Base-by-base conservation (phyloP, 257 asterid genomes). In the Fraxinus quadrangulata region DNA sequence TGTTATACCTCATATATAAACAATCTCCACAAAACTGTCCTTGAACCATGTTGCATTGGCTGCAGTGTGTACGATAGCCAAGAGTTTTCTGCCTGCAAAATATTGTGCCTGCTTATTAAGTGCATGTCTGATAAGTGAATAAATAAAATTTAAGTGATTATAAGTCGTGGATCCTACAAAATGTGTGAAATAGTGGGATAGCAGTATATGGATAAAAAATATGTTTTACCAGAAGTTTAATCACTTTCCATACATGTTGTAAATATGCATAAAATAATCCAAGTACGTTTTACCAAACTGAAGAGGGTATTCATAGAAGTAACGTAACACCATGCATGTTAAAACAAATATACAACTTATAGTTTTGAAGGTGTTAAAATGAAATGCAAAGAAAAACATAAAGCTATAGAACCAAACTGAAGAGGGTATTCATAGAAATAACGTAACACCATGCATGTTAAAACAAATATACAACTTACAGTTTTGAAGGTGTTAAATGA, bases 11-110 rank as follows among this genome's bases (percentile, higher is more conserved):
- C 97, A 93, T 93, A 77, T 83, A 96, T 77, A 96, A 89, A 88
- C 98, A 96, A 84, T 96, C 99, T 73, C 99, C 99, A 83, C 99
- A 96, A 84, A 96, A 96, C 83, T 96, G 98, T 45, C 99, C 99
- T 78, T 92, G 99, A 54, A 90, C 92, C 92, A 90, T 72, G 80
- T 76, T 83, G 87, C 99, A 93, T 70, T 82, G 36, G 88, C 92
- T 54, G 87, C 98, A 96, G 74, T 84, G 89, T 51, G 98, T 96
- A 39, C 94, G 97, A 72, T 83, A 89, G 54, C 99, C 99, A 67
- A 93, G 97, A 12, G 99, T 91, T 85, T 96, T 96, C 86, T 93
- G 98, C 92, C 98, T 96, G 92, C 77, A 81, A 75, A 75, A 82
- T 36, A 79, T 78, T 24, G 47, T 33, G 45, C 31, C 16, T 49